These are phyloP conservation scores for Fraxinus sp. DNA, from an alignment of 305 asterid genomes.

Conservation along the genomic window DNA sequence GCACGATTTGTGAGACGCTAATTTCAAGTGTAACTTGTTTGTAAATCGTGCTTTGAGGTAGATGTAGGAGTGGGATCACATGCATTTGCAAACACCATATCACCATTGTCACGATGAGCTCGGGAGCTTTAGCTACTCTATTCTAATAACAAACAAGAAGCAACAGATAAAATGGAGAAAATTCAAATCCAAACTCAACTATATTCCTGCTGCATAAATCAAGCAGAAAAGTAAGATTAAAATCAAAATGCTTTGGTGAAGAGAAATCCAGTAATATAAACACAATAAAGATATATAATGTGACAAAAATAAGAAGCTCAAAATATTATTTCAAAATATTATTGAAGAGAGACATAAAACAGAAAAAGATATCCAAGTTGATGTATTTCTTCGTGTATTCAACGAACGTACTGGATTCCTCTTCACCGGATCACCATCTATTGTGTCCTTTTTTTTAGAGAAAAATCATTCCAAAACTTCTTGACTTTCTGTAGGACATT, in stretches of 20 bases:
- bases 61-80: not conserved
- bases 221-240: not conserved
- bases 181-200: not conserved
- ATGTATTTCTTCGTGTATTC: conserved; percentile 20
- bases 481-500: conserved; percentile 51
- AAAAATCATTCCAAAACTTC: conserved; percentile 43
- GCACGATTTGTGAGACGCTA: not conserved
- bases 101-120: not conserved
- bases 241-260: conserved; percentile 29
- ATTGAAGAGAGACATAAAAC: conserved; percentile 12
- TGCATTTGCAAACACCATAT: not conserved
- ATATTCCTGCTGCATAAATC: not conserved
- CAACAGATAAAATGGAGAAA: not conserved
- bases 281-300: conserved; percentile 19
- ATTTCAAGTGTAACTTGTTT: not conserved
- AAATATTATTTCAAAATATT: conserved; percentile 15
- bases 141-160: not conserved
- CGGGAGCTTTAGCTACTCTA: not conserved
- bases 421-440: conserved; percentile 35
- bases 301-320: conserved; percentile 9
- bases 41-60: not conserved
- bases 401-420: conserved; percentile 40
- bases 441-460: not conserved
- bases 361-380: conserved; percentile 9
- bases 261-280: conserved; percentile 40